Base-by-base conservation (phyloP, 192 early-diverging fungal genomes). In the Entomortierella beljakovae region DNA sequence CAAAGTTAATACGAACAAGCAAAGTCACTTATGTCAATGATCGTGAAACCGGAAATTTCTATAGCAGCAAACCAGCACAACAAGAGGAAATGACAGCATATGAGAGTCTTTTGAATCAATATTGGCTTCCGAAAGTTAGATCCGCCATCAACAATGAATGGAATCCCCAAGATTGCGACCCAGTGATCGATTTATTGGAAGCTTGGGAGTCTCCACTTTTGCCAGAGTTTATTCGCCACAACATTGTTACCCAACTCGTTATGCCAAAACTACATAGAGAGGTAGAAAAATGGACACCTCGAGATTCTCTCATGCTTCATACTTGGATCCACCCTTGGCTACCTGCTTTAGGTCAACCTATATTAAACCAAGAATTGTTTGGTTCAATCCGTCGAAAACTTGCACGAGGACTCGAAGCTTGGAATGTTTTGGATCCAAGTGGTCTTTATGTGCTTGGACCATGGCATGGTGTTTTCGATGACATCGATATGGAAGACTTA, bases 301-400 rank as follows among this genome's bases (percentile, higher is more conserved):
- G 74, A 1, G 85, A 90, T 59, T 71, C 77, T 2, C 70, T 80
- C n/a, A 86, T 86, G 76, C 73, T 93, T 2, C 92, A 96, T 61
- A 84, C 80, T 7, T 96, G 93, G 93, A 66, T 94, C 8, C 92
- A 92, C 64, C 93, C 93, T 0, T 96, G 95, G 95, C 73, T 96
- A 9, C 91, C 92, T 1, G 64, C 91, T 22, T 55, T 92, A 15
- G 85, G 80, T 16, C 86, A 88, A 20, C 61, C 70, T 31, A 81
- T 88, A 52, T 35, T 87, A 15, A 65, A 81, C 18, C 71, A 82
- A 20, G 79, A 74, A 38, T 55, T 95, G 3, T 84, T 84, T 65
- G 82, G 84, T 8, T 69, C 83, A 11, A 83, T 94, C 35, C 84
- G 90, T 16, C 86, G 89, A 38, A 93, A 91, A 61, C 71, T 96